A percentile compares a stretch with the other conserved stretches of the same genome.
Evolutionary conservation across 257 asterid species (phyloP).

Genomic region (Ajuga chamaepitys): DNA sequence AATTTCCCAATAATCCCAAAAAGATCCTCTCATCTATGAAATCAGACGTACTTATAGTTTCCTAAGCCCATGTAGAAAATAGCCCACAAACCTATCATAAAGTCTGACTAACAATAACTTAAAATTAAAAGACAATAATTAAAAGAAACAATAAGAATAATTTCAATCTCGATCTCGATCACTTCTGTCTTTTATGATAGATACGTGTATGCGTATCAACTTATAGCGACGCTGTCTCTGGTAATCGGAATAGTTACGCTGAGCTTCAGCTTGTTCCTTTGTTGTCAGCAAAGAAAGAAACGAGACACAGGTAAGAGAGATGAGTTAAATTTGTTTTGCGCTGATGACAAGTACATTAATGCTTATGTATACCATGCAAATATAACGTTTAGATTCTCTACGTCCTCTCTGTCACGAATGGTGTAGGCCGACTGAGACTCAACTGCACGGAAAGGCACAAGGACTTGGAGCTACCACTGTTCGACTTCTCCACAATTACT

Average conservation of each 20-base stretch:
- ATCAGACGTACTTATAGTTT: too few species aligned
- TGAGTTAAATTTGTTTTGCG: neutral
- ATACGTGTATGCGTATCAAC: too few species aligned
- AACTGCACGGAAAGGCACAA: neutral
- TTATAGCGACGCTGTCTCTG: neutral
- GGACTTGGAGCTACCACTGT: constrained; percentile 14
- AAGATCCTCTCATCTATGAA: too few species aligned
- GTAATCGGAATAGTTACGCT: neutral
- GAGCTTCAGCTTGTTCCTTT: constrained; percentile 2
- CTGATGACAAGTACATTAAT: neutral
- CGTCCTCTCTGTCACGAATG: neutral
- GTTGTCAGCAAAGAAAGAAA: neutral
- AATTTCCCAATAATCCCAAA: too few species aligned
- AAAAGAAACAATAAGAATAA: too few species aligned
- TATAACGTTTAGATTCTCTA: neutral
- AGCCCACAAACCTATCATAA: too few species aligned
- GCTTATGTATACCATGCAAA: neutral
- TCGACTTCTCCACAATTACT: neutral
- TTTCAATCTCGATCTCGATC: too few species aligned
- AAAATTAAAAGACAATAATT: too few species aligned
- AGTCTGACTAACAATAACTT: too few species aligned
- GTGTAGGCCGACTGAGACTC: neutral
- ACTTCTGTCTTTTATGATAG: too few species aligned
- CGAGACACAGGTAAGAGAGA: neutral
- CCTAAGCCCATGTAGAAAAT: too few species aligned